Evolutionary conservation across 257 asterid genomes (phyloP), one percentile per base, ranked within the genome.

Genomic region (Solanum virginianum): DNA sequence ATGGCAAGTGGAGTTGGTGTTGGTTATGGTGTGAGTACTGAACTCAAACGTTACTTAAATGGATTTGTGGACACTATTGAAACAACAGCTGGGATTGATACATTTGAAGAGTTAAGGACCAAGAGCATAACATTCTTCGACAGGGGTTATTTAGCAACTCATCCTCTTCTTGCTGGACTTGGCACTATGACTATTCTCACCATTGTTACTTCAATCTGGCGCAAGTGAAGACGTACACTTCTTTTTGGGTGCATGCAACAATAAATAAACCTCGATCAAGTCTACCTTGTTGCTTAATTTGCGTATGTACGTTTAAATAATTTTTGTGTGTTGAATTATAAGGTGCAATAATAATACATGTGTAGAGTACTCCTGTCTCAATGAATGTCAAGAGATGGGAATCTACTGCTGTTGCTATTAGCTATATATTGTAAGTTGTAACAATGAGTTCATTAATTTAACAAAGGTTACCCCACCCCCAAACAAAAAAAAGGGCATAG

Each of bases 1-100:
- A 80, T 94, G 85, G 96, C 94, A 49, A 91, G 84, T 20, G 98
- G 97, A 84, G 93, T 91, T 36, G 95, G 98, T 7, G 95, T 90
- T 3, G 98, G 98, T 15, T 89, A 91, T 77, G 95, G 94, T 69
- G 85, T 91, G 1, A 85, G 90, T 4, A 80, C 79, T 29, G 95
- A 92, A 71, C 1, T 88, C 0, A 89, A 90, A 85, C 85, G 91
- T 69, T 80, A 66, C 55, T 15, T 26, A 13, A 77, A 22, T 10
- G n/a, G 14, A 4, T 20, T 88, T 6, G 47, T 70, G 16, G 62
- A 29, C 7, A 47, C 49, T 1, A 16, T 70, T 18, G 43, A 10
- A 11, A 10, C 39, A 26, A 9, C 39, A 26, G 10, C 53, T 10
- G 60, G 74, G 29, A 60, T 26, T 11, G 51, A 62, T 32, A 18